Evolutionary conservation across 2,329 filamentous ascomycete genomes (phyloP).

Genomic region (Beauveria medogensis): DNA sequence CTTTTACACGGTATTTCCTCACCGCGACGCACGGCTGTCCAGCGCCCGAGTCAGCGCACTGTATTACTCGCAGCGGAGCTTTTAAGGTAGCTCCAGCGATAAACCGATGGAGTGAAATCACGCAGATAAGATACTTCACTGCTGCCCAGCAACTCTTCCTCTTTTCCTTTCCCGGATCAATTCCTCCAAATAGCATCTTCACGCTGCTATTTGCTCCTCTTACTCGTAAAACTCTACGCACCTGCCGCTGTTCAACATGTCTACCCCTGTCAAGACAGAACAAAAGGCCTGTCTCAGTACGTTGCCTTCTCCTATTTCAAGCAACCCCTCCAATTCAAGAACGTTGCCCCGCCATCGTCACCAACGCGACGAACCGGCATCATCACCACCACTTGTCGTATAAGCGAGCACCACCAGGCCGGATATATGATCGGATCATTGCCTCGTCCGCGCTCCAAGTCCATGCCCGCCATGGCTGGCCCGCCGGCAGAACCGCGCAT

Average conservation of each 20-base stretch:
- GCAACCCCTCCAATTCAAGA: constrained; percentile 21
- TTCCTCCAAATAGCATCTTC: background rate
- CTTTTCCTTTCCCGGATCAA: background rate
- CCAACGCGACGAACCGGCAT: constrained; percentile 1
- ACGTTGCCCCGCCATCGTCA: constrained; percentile 17
- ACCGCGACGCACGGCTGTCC: background rate
- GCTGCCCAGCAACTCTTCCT: constrained; percentile 12
- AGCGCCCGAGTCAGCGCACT: background rate
- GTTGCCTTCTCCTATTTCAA: constrained; percentile 27
- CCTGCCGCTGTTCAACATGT: constrained; percentile 6
- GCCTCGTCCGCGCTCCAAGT: background rate
- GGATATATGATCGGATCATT: background rate
- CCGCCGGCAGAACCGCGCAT: constrained; percentile 18
- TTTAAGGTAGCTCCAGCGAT: background rate
- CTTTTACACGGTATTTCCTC: background rate
- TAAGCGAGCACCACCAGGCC: background rate
- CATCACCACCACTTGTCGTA: background rate
- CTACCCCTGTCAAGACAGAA: constrained; percentile 45
- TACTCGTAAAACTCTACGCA: background rate
- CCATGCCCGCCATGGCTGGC: background rate
- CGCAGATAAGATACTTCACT: constrained; percentile 16
- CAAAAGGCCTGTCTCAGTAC: constrained; percentile 57
- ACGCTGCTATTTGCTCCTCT: background rate
- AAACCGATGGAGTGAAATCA: constrained; percentile 20
- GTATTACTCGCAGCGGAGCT: constrained; percentile 3